phyloP scores from a whole-genome alignment of 208 protist species.

The Leishmania braziliensis region DNA sequence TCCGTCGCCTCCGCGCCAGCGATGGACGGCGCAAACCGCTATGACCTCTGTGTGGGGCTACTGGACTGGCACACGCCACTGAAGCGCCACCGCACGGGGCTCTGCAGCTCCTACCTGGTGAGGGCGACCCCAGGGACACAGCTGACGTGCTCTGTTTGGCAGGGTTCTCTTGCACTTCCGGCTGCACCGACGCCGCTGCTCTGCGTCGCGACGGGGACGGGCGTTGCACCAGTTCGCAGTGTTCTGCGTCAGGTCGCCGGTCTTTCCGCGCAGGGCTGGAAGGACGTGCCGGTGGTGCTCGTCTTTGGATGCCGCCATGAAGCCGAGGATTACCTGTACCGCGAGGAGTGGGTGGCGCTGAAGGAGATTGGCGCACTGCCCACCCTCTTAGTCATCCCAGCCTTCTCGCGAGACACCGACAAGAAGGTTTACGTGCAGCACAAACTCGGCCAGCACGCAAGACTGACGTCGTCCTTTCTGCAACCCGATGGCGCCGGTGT shows the following conservation, averaged over 20 bases:
- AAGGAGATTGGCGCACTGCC: conserved; percentile 30
- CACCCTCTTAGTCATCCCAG: conserved; percentile 64
- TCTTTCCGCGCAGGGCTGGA: conserved; percentile 25
- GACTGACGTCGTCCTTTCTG: conserved; percentile 53
- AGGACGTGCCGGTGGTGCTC: conserved; percentile 64
- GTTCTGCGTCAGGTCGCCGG: conserved; percentile 74
- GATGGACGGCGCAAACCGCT: conserved; percentile 37
- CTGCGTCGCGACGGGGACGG: conserved; percentile 80
- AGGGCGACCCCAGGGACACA: conserved; percentile 33
- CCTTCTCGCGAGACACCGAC: conserved; percentile 80
- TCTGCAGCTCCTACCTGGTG: conserved; percentile 71
- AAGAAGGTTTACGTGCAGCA: conserved; percentile 91
- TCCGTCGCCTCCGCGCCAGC: conserved; percentile 71
- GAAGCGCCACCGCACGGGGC: conserved; percentile 63
- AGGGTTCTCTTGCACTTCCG: conserved; percentile 59
- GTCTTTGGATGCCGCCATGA: conserved; percentile 81
- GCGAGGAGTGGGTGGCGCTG: conserved; percentile 59
- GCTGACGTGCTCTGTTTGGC: conserved; percentile 74
- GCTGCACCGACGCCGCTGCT: conserved; percentile 54
- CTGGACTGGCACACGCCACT: conserved; percentile 81
- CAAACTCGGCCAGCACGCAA: conserved; percentile 69
- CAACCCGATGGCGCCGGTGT: conserved; percentile 24
- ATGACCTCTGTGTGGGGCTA: conserved; percentile 69
- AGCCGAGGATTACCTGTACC: conserved; percentile 79
- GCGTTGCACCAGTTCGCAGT: conserved; percentile 76